Conservation (phyloP, 331 rosid species). For the Pyracantha coccinea region DNA sequence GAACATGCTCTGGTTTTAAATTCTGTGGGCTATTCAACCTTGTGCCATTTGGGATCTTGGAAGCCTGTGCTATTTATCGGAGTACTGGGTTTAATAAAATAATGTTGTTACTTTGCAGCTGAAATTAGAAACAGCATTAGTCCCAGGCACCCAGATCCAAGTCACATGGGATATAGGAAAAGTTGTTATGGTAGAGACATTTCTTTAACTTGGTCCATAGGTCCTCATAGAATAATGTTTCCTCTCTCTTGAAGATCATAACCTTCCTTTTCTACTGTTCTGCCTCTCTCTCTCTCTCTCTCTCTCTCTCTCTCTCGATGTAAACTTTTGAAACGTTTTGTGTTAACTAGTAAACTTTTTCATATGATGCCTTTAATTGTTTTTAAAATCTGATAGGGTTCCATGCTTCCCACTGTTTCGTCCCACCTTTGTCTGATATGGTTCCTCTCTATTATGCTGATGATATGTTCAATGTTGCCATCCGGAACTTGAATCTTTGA, state of each 20-base stretch:
- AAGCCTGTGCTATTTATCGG: not conserved
- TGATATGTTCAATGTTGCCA: constrained; percentile 1
- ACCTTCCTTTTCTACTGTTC: not conserved
- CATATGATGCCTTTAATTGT: not conserved
- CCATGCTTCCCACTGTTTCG: not conserved
- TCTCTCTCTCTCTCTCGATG: not conserved
- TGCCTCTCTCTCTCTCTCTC: not conserved
- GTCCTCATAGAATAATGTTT: not conserved
- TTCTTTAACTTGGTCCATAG: not conserved
- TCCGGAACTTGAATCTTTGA: constrained; percentile 64
- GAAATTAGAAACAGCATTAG: not conserved
- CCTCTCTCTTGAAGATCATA: not conserved
- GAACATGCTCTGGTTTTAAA: not conserved
- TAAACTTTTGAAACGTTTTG: not conserved
- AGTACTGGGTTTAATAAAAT: not conserved
- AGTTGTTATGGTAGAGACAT: not conserved
- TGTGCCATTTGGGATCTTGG: not conserved
- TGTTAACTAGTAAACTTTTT: not conserved
- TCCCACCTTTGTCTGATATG: not conserved
- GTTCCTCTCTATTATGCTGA: not conserved
- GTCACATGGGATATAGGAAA: not conserved
- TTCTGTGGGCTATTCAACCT: not conserved
- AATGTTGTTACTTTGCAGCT: not conserved
- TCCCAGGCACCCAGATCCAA: not conserved
- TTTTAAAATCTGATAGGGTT: not conserved